phyloP scores from a whole-genome alignment of 2,329 filamentous ascomycete species.

The Zymoseptoria crescenta region DNA sequence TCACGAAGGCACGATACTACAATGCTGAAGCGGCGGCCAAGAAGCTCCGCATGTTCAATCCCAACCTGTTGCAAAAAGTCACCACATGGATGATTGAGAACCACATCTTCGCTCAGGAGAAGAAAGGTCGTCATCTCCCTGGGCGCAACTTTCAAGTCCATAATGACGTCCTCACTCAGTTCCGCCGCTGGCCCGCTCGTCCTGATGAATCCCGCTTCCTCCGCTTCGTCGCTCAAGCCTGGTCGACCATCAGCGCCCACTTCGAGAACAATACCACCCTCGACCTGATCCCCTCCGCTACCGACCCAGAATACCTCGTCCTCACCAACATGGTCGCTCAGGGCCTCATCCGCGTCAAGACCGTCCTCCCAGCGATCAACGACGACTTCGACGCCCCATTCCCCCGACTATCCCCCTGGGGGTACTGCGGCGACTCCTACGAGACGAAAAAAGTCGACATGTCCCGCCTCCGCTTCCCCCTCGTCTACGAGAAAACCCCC shows the following conservation, averaged over 20 bases:
- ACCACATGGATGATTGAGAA: slow-evolving; percentile 48
- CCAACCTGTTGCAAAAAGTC: slow-evolving; percentile 36
- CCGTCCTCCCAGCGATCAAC: slow-evolving; percentile 54
- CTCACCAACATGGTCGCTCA: slow-evolving; percentile 57
- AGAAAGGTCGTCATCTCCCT: slow-evolving; percentile 50
- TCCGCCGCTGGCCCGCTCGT: slow-evolving; percentile 48
- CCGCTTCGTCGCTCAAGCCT: slow-evolving; percentile 20
- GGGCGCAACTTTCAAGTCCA: slow-evolving; percentile 58
- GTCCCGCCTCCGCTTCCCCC: slow-evolving; percentile 55
- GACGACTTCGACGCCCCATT: slow-evolving; percentile 34
- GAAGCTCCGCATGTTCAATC: slow-evolving; percentile 33
- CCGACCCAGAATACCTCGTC: slow-evolving; percentile 60
- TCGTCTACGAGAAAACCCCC: slow-evolving; percentile 52
- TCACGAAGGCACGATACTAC: slow-evolving; percentile 36
- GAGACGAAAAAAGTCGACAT: slow-evolving; percentile 62
- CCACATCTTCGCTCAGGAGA: slow-evolving; percentile 53
- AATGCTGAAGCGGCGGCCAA: slow-evolving; percentile 32
- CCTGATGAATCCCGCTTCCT: slow-evolving; percentile 22
- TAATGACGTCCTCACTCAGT: slow-evolving; percentile 48
- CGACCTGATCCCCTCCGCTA: slow-evolving; percentile 48
- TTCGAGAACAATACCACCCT: slow-evolving; percentile 30
- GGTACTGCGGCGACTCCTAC: slow-evolving; percentile 64
- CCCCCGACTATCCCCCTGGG: slow-evolving; percentile 49
- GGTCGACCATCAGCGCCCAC: slow-evolving; percentile 27
- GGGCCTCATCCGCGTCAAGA: slow-evolving; percentile 48